These are phyloP conservation scores for Coniochaeta prunicola DNA, from an alignment of 2,329 filamentous ascomycete species.

Conservation along the genomic window DNA sequence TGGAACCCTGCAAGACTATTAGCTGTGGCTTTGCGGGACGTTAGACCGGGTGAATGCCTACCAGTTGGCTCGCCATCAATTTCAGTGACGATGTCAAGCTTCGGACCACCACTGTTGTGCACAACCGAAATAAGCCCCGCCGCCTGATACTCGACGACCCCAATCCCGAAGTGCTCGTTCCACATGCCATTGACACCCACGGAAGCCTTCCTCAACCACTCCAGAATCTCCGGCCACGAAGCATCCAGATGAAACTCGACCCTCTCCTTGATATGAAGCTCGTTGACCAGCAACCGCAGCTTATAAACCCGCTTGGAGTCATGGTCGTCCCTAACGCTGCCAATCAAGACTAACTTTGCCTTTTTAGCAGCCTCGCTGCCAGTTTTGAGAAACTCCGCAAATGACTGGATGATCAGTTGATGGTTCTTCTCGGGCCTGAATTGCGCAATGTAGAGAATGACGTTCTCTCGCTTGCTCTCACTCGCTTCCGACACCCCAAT, in stretches of 20 bases:
- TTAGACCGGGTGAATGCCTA: constrained; percentile 27
- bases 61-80: constrained; percentile 73
- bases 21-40: constrained; percentile 5
- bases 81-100: constrained; percentile 82
- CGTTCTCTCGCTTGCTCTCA: constrained; percentile 62
- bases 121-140: constrained; percentile 90
- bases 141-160: constrained; percentile 95
- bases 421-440: constrained; percentile 98
- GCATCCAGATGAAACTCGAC: constrained; percentile 89
- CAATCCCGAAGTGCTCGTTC: constrained; percentile 99
- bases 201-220: constrained; percentile 67
- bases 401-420: constrained; percentile 75
- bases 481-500: constrained; percentile 64
- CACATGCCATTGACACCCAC: constrained; percentile 98
- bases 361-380: constrained; percentile 40
- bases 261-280: constrained; percentile 73
- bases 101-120: constrained; percentile 87
- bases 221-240: constrained; percentile 78
- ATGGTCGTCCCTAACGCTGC: constrained; percentile 79
- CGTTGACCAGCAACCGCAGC: constrained; percentile 76
- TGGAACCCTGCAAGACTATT: constrained; percentile 60
- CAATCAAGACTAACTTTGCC: constrained; percentile 74
- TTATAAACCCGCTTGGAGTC: constrained; percentile 83
- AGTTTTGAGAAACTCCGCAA: constrained; percentile 64
- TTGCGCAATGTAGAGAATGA: constrained; percentile 89